Conservation (phyloP, 192 early-diverging fungal genomes). For the Mortierella antarctica region DNA sequence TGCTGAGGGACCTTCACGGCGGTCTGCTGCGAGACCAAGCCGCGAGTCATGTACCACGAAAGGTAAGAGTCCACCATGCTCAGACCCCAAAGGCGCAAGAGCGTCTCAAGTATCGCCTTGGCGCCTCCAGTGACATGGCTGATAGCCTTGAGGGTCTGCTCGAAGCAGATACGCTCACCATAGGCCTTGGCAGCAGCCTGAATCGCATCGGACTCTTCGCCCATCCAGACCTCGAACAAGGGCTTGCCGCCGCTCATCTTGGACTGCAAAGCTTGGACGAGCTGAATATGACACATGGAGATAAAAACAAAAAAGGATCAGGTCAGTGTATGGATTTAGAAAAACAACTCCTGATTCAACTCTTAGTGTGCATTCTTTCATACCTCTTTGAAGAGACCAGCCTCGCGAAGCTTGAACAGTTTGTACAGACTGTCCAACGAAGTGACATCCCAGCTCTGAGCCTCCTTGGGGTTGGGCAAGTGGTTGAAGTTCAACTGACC, state of each 20-base stretch:
- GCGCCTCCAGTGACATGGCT: not conserved
- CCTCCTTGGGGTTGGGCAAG: slow-evolving; percentile 38
- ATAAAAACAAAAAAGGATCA: not conserved
- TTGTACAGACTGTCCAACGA: slow-evolving; percentile 54
- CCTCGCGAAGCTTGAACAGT: slow-evolving; percentile 53
- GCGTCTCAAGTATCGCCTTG: slow-evolving; percentile 47
- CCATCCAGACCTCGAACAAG: slow-evolving; percentile 81
- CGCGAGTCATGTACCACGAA: slow-evolving; percentile 64
- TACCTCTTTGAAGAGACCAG: slow-evolving; percentile 54
- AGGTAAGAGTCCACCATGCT: slow-evolving; percentile 63
- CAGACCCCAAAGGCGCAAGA: slow-evolving; percentile 65
- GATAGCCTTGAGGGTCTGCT: slow-evolving; percentile 60
- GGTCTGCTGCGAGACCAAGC: slow-evolving; percentile 60
- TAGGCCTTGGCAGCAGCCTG: slow-evolving; percentile 70
- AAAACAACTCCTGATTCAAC: not conserved
- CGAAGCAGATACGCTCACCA: slow-evolving; percentile 71
- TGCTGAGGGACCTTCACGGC: slow-evolving; percentile 56
- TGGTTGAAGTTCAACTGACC: slow-evolving; percentile 38
- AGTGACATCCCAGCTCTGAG: slow-evolving; percentile 57
- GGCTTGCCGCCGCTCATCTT: slow-evolving; percentile 57
- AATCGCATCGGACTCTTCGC: slow-evolving; percentile 72
- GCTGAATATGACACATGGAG: slow-evolving; percentile 12
- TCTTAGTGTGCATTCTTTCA: not conserved
- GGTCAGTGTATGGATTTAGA: not conserved
- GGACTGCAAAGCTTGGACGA: slow-evolving; percentile 56